A percentile compares a stretch with the other conserved stretches of the same genome.
Conservation (phyloP, 805 yeast species). For the Saccharomycopsis guyanensis region DNA sequence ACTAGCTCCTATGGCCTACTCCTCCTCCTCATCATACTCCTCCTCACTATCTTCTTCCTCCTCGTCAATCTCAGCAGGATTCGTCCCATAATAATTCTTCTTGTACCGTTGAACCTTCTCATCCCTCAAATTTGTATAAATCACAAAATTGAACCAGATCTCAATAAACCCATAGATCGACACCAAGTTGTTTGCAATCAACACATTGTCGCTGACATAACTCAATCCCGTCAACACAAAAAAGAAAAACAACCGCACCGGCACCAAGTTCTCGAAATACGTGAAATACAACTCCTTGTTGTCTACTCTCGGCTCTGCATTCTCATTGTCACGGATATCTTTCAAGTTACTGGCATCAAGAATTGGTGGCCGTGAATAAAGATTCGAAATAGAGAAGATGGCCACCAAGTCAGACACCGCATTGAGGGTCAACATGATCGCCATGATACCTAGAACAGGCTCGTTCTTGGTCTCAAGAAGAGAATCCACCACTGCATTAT, state of each 20-base stretch:
- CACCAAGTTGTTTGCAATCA: slow-evolving; percentile 42
- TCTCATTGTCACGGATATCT: slow-evolving; percentile 18
- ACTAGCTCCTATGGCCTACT: too few species aligned
- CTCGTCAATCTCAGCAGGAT: not conserved
- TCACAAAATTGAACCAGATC: slow-evolving; percentile 48
- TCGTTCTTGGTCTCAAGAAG: slow-evolving; percentile 10
- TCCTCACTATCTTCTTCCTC: slow-evolving; percentile 3
- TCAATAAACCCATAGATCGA: slow-evolving; percentile 46
- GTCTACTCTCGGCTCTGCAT: slow-evolving; percentile 15
- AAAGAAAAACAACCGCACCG: slow-evolving; percentile 38
- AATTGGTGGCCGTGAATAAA: slow-evolving; percentile 18
- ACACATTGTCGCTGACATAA: slow-evolving; percentile 33
- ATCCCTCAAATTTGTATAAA: slow-evolving; percentile 44
- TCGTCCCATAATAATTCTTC: slow-evolving; percentile 20
- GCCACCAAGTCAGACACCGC: slow-evolving; percentile 20
- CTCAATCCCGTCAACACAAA: slow-evolving; percentile 38
- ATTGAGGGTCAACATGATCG: slow-evolving; percentile 10
- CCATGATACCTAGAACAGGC: slow-evolving; percentile 18
- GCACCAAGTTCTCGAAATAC: slow-evolving; percentile 48
- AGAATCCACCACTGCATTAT: slow-evolving; percentile 18
- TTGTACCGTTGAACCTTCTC: slow-evolving; percentile 40
- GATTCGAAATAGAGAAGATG: slow-evolving; percentile 16
- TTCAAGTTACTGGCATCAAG: slow-evolving; percentile 15
- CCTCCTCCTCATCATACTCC: slow-evolving; percentile 1
- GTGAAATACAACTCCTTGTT: slow-evolving; percentile 19